Conservation (phyloP, 2,329 filamentous ascomycete genomes). For the Trematosphaeria pertusa region DNA sequence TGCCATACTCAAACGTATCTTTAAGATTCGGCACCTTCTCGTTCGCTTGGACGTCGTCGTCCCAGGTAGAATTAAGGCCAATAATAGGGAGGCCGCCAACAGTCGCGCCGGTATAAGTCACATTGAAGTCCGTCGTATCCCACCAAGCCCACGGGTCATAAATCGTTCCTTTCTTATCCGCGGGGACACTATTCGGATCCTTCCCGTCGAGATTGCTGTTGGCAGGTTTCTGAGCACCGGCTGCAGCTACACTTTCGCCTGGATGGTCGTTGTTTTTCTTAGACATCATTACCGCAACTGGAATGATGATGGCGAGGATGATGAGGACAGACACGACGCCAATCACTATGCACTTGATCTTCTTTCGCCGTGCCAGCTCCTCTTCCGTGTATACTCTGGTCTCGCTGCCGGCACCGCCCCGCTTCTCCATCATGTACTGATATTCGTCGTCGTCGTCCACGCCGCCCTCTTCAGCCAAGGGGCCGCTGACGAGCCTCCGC, state of each 20-base stretch:
- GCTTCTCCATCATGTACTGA: conserved; percentile 48
- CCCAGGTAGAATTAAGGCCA: conserved; percentile 84
- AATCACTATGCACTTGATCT: conserved; percentile 61
- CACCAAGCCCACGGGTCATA: conserved; percentile 93
- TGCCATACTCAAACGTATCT: conserved; percentile 78
- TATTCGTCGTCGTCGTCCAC: conserved; percentile 52
- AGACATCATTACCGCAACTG: conserved; percentile 54
- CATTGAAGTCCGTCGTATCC: conserved; percentile 88
- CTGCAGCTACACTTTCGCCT: conserved; percentile 19
- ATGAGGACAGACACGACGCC: conserved; percentile 47
- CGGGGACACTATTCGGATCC: conserved; percentile 53
- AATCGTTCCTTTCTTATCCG: conserved; percentile 73
- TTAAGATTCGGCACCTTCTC: conserved; percentile 79
- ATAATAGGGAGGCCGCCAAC: conserved; percentile 90
- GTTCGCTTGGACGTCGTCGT: conserved; percentile 82
- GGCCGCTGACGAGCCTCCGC: conserved; percentile 55
- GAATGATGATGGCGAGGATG: conserved; percentile 55
- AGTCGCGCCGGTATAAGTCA: conserved; percentile 85
- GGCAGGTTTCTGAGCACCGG: conserved; percentile 39
- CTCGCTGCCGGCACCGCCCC: conserved; percentile 48
- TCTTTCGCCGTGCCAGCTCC: conserved; percentile 46
- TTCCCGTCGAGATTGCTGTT: conserved; percentile 56
- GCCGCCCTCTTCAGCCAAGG: conserved; percentile 54
- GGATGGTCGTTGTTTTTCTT: conserved; percentile 49
- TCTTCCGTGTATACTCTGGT: conserved; percentile 48